Evolutionary conservation across 805 yeast genomes (phyloP), one percentile per base, ranked within the genome.

Genomic region (Metahyphopichia silvanorum): DNA sequence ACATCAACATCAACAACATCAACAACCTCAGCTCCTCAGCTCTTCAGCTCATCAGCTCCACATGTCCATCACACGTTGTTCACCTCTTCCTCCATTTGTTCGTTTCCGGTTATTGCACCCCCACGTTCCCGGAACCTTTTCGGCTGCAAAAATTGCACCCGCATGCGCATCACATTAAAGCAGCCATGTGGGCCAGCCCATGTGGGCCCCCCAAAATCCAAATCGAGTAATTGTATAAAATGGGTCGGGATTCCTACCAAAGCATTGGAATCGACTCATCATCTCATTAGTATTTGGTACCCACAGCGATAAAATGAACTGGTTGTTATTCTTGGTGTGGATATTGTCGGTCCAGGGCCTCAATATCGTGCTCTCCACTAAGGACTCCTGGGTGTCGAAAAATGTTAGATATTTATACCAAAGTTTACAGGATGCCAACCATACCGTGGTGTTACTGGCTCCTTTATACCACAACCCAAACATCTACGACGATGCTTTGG

Each of bases 351-450:
- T 14, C 10, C 27, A 25, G 11, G 18, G 21, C 3, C 22, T 27
- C 16, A 57, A 60, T 29, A 55, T 63, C 15, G 35, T 63, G 14
- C 24, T 63, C 16, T 41, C 66, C 5, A 42, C 60, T 17, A 48
- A 62, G 3, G 68, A 63, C 38, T 51, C 60, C 5, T 63, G 69
- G 69, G 68, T 59, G 8, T 47, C 61, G 11, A 62, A 56, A 33
- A 60, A 62, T 38, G 39, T 51, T 12, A 42, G 69, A 10, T 43
- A 40, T 21, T 39, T 63, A 21, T 51, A 58, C 35, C 39, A 53
- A 12, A 49, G 52, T 13, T 45, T 65, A 24, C 41, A 46, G 29
- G 54, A 49, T 2, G 48, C 46, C 9, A 55, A 56, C 25, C 69
- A 63, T 35, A 46, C 43, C 4, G 69, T 62, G 20, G 38, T 46